Evolutionary conservation across 176 grass and related monocot genomes (phyloP).

Genomic region (Saccharum officinarum): DNA sequence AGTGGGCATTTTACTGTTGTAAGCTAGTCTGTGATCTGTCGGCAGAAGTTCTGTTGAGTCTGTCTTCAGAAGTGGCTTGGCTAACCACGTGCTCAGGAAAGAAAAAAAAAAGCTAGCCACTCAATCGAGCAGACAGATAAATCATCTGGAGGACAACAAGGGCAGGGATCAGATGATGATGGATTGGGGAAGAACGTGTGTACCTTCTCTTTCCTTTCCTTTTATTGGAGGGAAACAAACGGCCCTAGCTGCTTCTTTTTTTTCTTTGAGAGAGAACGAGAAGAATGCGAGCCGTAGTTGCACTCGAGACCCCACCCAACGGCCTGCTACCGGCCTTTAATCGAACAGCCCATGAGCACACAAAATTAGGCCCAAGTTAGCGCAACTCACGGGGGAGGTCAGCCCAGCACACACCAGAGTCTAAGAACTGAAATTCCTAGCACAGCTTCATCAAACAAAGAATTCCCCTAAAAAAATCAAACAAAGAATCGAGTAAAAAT

Average conservation of each 20-base stretch:
- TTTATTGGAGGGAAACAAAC: too few species aligned
- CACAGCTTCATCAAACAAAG: not conserved
- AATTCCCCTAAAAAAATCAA: too few species aligned
- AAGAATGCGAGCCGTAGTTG: not conserved
- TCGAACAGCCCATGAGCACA: not conserved
- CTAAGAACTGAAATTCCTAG: not conserved
- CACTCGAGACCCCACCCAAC: not conserved
- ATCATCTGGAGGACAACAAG: not conserved
- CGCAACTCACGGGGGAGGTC: too few species aligned
- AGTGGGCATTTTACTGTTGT: constrained; percentile 47
- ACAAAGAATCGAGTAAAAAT: not conserved
- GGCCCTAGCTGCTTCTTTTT: too few species aligned
- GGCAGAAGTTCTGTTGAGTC: too few species aligned
- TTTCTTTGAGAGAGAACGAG: not conserved
- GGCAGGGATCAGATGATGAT: not conserved
- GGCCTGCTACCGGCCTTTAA: not conserved
- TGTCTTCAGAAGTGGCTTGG: too few species aligned
- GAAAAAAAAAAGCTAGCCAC: too few species aligned
- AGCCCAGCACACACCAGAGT: not conserved
- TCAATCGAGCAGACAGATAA: not conserved
- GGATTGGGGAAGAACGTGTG: not conserved
- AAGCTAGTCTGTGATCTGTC: not conserved
- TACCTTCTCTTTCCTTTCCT: not conserved
- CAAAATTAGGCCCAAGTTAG: not conserved
- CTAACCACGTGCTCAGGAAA: too few species aligned